Base-by-base conservation (phyloP, 225 moss, liverwort and hornwort genomes). In the Polytrichum formosum region DNA sequence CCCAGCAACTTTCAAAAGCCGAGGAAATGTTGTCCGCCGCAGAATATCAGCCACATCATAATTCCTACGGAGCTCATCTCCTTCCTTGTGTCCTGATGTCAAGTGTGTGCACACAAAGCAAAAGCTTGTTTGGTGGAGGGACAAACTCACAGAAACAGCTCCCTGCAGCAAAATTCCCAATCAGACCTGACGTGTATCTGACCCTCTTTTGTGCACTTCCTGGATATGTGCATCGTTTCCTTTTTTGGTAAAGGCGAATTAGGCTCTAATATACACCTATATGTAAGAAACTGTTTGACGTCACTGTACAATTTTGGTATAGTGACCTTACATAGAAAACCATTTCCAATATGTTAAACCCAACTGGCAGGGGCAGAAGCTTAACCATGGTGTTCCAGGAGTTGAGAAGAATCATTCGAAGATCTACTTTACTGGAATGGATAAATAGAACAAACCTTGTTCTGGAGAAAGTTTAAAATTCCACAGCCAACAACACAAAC, bases 111-210 rank as follows among this genome's bases (percentile, higher is more conserved):
- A 94, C 26, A 78, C 86, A 78, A 97, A 92, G 80, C 92, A 97
- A 73, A 94, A 91, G 66, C 94, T 94, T 37, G 97, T 97, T 79
- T 97, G 97, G 60, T 91, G 89, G 65, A 97, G 81, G 67, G 76
- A 92, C 94, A 94, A 87, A 78, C 97, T 97, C 58, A 97, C 86
- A 68, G 94, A 92, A 56, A 97, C 81, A 54, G 92, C 89, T 76
- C 94, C 97, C 92, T 96, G 90, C 72, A 66, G 5, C 21, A 65
- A 71, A 21, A 58, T 6, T n/a, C 22, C 58, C 6, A 0, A 46
- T 46, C 13, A 46, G 16, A 46, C 46, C 16, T 3, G 3, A 46
- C 46, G 46, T 46, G 16, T 46, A 16, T 9, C 13, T 46, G 46
- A 46, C 10, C 13, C 2, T 31, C 0, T 31, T 31, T 7, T 7